Conservation (phyloP, 257 asterid genomes). For the Solanum boliviense region DNA sequence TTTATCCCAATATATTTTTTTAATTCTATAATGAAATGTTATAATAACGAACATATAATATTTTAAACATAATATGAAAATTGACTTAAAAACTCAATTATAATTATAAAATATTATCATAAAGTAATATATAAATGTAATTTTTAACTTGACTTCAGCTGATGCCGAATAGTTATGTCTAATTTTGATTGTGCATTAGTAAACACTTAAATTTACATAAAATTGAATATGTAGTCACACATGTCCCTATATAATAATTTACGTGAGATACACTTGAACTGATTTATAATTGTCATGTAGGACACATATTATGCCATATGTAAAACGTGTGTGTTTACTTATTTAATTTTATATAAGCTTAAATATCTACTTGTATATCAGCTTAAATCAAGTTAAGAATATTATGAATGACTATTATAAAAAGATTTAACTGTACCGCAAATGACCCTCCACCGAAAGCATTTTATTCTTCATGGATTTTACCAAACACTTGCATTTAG, state of each 20-base stretch:
- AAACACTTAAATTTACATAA: no score
- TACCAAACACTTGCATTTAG: neutral
- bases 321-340: fast-evolving
- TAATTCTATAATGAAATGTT: neutral
- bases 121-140: neutral
- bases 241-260: no score
- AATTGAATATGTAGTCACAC: no score
- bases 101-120: no score
- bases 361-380: no score
- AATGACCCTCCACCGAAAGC: neutral
- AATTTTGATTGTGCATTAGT: neutral
- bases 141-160: fast-evolving
- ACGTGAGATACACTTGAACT: no score
- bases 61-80: no score
- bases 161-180: fast-evolving
- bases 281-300: neutral
- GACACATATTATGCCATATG: no score
- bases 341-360: no score
- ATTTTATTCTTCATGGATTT: neutral
- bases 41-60: no score
- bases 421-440: fast-evolving
- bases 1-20: neutral
- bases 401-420: neutral
- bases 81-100: no score
- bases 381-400: fast-evolving